phyloP scores from a whole-genome alignment of 2,329 filamentous ascomycete genomes.

The Nemania diffusa region DNA sequence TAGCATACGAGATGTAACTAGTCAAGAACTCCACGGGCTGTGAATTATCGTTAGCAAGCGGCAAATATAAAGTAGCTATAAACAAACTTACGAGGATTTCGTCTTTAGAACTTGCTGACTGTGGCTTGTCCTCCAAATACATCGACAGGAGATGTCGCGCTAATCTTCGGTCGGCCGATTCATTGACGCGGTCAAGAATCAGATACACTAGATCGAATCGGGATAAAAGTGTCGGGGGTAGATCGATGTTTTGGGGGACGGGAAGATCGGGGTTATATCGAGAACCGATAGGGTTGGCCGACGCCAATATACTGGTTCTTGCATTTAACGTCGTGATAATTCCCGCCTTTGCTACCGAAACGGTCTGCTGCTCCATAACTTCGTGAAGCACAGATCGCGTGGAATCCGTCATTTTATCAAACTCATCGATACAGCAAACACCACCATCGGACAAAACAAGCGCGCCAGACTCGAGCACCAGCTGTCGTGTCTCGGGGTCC shows the following conservation, averaged over 20 bases:
- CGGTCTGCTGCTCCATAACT: slow-evolving; percentile 90
- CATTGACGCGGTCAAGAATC: slow-evolving; percentile 92
- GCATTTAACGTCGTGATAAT: slow-evolving; percentile 98
- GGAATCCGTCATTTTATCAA: slow-evolving; percentile 85
- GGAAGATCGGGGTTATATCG: slow-evolving; percentile 97
- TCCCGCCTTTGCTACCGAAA: slow-evolving; percentile 87
- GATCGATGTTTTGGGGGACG: slow-evolving; percentile 97
- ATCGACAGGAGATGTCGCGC: slow-evolving; percentile 94
- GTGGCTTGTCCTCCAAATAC: slow-evolving; percentile 94
- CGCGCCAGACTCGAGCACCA: slow-evolving; percentile 83
- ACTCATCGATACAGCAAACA: slow-evolving; percentile 87
- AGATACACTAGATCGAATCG: slow-evolving; percentile 98
- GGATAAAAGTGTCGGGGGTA: slow-evolving; percentile 92
- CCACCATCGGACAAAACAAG: slow-evolving; percentile 83
- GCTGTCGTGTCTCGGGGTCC: slow-evolving; percentile 81
- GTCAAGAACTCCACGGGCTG: slow-evolving; percentile 95
- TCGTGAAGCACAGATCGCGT: slow-evolving; percentile 85
- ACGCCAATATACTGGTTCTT: slow-evolving; percentile 93
- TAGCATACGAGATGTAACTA: slow-evolving; percentile 95
- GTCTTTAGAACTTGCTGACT: slow-evolving; percentile 76
- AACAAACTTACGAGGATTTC: slow-evolving; percentile 79
- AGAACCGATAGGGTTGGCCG: slow-evolving; percentile 96
- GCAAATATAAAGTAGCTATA: neutral
- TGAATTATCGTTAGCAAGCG: slow-evolving; percentile 44
- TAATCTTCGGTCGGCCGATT: slow-evolving; percentile 85